phyloP scores from a whole-genome alignment of 2,329 filamentous ascomycete species.

The Hymenoscyphus scutula region DNA sequence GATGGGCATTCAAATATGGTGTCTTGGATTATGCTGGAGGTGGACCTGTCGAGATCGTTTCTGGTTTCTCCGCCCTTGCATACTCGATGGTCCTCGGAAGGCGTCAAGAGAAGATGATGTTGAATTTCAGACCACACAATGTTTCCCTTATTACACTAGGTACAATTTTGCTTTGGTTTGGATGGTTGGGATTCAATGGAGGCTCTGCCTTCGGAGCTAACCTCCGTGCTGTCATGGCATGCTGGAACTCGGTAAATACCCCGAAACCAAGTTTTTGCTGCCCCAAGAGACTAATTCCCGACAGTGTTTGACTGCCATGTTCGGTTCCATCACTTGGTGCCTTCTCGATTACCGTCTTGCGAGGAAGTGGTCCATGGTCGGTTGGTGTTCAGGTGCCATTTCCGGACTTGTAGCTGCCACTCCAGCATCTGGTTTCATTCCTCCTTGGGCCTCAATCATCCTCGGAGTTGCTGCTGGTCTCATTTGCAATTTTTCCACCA shows the following conservation, averaged over 20 bases:
- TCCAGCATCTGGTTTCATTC: constrained; percentile 65
- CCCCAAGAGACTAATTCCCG: neutral
- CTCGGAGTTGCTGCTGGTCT: constrained; percentile 66
- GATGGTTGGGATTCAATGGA: constrained; percentile 98
- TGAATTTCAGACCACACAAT: constrained; percentile 99
- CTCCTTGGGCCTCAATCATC: constrained; percentile 64
- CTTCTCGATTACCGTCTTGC: constrained; percentile 63
- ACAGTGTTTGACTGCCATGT: constrained; percentile 69
- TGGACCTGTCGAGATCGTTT: constrained; percentile 94
- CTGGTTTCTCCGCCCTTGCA: constrained; percentile 86
- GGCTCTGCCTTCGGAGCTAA: constrained; percentile 93
- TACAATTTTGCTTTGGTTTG: constrained; percentile 95
- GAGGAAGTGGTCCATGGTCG: constrained; percentile 69
- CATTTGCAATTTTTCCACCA: constrained; percentile 66
- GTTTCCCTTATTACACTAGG: constrained; percentile 95
- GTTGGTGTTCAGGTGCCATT: constrained; percentile 70
- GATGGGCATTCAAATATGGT: constrained; percentile 88
- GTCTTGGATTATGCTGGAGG: constrained; percentile 96
- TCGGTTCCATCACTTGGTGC: constrained; percentile 90
- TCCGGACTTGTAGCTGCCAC: constrained; percentile 70
- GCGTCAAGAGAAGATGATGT: constrained; percentile 98
- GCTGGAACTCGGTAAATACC: constrained; percentile 78
- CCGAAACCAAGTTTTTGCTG: constrained; percentile 56
- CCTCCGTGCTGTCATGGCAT: constrained; percentile 90
- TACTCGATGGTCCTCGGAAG: constrained; percentile 95